These are phyloP conservation scores for Metrosideros polymorpha DNA, from an alignment of 441 rosid species.

Conservation along the genomic window DNA sequence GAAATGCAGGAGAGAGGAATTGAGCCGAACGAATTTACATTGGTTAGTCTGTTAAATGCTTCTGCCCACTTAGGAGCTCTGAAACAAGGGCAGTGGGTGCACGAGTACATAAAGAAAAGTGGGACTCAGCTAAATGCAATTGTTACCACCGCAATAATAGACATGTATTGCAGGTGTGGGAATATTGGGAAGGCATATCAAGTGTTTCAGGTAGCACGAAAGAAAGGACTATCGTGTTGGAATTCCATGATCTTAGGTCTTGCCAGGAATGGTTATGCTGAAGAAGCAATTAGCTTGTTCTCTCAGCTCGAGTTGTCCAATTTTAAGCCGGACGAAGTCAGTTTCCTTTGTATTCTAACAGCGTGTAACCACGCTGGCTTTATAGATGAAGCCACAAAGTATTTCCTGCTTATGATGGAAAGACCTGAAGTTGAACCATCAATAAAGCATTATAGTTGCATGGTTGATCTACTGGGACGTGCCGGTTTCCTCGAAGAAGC, in stretches of 20 bases:
- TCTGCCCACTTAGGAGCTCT: slow-evolving; percentile 58
- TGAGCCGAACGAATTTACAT: slow-evolving; percentile 54
- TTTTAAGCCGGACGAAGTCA: slow-evolving; percentile 39
- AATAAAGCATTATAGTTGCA: slow-evolving; percentile 52
- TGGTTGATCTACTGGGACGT: slow-evolving; percentile 45
- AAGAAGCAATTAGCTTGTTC: slow-evolving; percentile 41
- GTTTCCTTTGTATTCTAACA: slow-evolving; percentile 41
- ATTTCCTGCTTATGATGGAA: slow-evolving; percentile 30
- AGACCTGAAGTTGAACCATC: slow-evolving; percentile 42
- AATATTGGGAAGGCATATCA: slow-evolving; percentile 31
- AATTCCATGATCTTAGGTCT: slow-evolving; percentile 58
- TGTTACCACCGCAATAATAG: slow-evolving; percentile 54
- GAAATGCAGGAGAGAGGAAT: slow-evolving; percentile 38
- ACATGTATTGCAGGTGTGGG: slow-evolving; percentile 79
- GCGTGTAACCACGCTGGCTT: slow-evolving; percentile 47
- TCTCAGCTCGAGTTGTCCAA: slow-evolving; percentile 32
- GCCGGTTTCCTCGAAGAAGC: slow-evolving; percentile 46
- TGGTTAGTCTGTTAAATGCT: slow-evolving; percentile 75
- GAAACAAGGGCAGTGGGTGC: slow-evolving; percentile 70
- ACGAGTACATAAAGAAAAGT: slow-evolving; percentile 37
- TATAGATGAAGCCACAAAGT: slow-evolving; percentile 24
- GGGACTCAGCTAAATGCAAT: slow-evolving; percentile 42
- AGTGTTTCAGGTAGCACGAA: slow-evolving; percentile 26
- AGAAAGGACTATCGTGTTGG: slow-evolving; percentile 56
- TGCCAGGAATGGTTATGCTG: slow-evolving; percentile 38